Conservation (phyloP, 1,284 basidiomycete genomes). For the Pseudozyma sp. region DNA sequence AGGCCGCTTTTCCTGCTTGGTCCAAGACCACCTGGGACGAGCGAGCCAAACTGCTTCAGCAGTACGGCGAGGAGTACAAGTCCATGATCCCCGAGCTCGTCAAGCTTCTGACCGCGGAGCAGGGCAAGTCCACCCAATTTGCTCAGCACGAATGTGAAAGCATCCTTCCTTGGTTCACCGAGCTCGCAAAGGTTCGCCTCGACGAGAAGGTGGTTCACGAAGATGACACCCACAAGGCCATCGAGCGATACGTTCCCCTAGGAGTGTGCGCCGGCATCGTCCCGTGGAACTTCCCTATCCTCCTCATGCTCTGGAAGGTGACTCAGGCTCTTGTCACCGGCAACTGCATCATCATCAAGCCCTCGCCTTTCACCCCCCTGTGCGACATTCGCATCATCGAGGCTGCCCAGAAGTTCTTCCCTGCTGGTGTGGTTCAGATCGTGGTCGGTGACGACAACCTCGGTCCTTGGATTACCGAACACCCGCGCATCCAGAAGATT, state of each 20-base stretch:
- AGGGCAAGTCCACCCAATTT: conserved; percentile 34
- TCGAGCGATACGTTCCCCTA: conserved; percentile 36
- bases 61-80: conserved; percentile 39
- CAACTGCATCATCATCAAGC: conserved; percentile 55
- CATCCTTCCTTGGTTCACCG: conserved; percentile 41
- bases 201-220: conserved; percentile 38
- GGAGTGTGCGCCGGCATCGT: conserved; percentile 49
- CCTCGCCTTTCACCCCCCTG: conserved; percentile 51
- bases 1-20: conserved; percentile 39
- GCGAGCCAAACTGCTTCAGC: conserved; percentile 31
- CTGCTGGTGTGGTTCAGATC: conserved; percentile 47
- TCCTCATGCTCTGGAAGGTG: conserved; percentile 50
- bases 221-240: conserved; percentile 17
- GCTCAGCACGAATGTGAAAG: conserved; percentile 27
- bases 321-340: conserved; percentile 42
- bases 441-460: conserved; percentile 45
- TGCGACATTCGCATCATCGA: conserved; percentile 47
- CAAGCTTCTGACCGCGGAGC: conserved; percentile 46
- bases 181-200: conserved; percentile 28
- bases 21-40: conserved; percentile 40
- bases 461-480: conserved; percentile 48
- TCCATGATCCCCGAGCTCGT: conserved; percentile 28
- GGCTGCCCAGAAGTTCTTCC: conserved; percentile 45
- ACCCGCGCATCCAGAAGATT: conserved; percentile 47
- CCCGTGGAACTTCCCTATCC: conserved; percentile 53